Base-by-base conservation (phyloP, 306 rosid species). In the Malus orientalis region DNA sequence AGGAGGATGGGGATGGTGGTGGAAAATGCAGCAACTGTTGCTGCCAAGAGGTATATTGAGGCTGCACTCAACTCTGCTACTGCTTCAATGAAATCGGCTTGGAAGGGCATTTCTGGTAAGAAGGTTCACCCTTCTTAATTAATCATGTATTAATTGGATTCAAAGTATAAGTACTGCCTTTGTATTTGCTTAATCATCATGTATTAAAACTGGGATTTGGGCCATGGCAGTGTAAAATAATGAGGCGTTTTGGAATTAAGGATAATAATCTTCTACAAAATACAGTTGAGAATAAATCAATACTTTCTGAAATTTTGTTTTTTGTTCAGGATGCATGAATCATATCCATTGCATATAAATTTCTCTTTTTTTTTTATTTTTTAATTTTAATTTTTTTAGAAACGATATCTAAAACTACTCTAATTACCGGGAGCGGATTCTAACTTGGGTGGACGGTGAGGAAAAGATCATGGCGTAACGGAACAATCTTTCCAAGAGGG, bases 31-130 rank as follows among this genome's bases (percentile, higher is more conserved):
- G 96, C 99, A 0, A 62, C 87, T 9, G 3, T 91, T 68, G 97
- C 97, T 79, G 86, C 97, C 76, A 88, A 86, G 40, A 93, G 57
- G 87, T 89, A 95, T 42, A 71, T 91, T 67, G 97, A 90, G 76
- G 96, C 97, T 25, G 93, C 96, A 0, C 40, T 89, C 11, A 89
- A 82, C 80, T 86, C 97, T 0, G 97, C 99, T 5, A 83, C 96
- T 73, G 86, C 97, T 85, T 88, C 99, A 44, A 88, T 92, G 97
- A 93, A 86, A 87, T 84, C 99, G 1, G 97, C 97, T 63, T 88
- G 96, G 97, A 95, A 88, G 76, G 95, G 93, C 20, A 32, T 92
- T 49, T 88, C 98, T 15, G 71, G 91, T 8, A 78, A 76, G 25
- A 95, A 87, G 87, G 97, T 95, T 81, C 99, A 95, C 82, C 99